Evolutionary conservation across 495 filamentous ascomycete genomes (phyloP).

Genomic region (Neurospora sp.): DNA sequence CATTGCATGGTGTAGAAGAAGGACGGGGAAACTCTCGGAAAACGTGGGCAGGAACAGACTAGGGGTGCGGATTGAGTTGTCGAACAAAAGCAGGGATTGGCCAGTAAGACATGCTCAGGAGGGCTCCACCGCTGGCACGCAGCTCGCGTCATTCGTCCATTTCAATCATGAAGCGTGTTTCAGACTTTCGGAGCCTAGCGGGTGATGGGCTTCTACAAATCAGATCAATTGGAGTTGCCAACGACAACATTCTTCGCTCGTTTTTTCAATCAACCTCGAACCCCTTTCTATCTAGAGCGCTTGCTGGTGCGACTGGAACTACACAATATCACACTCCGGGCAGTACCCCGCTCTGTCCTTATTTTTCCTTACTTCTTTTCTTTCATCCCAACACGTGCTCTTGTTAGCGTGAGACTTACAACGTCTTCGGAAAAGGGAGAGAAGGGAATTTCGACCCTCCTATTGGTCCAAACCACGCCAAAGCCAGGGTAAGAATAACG

Average conservation of each 20-base stretch:
- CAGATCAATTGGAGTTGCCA: background rate
- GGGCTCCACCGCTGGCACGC: background rate
- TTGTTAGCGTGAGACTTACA: no score
- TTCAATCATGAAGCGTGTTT: background rate
- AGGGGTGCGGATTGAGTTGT: background rate
- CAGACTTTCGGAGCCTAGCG: background rate
- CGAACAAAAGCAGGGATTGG: background rate
- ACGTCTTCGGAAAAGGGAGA: no score
- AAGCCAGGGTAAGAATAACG: background rate
- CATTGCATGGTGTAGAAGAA: background rate
- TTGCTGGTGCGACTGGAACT: background rate
- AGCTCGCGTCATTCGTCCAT: background rate
- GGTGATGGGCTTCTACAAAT: background rate
- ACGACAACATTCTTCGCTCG: background rate
- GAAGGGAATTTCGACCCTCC: no score
- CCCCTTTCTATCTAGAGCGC: background rate
- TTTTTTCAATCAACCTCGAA: background rate
- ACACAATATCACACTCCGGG: background rate
- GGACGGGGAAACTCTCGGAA: background rate
- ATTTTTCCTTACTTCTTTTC: background rate
- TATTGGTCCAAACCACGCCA: no score
- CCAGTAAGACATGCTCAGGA: background rate
- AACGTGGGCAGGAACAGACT: background rate
- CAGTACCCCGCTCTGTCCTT: background rate
- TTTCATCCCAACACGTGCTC: background rate